Evolutionary conservation across 495 filamentous ascomycete species (phyloP), one percentile per base, ranked within the genome.

Genomic region (Acidiella bohemica): DNA sequence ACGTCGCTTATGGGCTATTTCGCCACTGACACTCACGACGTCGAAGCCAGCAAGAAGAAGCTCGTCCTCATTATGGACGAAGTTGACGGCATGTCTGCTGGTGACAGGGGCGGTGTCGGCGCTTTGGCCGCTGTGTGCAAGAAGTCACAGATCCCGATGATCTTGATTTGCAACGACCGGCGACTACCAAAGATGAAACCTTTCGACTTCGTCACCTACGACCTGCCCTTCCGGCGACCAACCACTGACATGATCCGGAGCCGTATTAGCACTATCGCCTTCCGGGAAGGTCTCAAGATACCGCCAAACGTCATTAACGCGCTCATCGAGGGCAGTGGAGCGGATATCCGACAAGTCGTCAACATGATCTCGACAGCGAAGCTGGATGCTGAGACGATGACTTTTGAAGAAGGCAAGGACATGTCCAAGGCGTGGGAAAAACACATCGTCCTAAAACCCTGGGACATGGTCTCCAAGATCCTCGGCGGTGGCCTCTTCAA

Each of bases 371-470:
- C 86, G 8, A 88, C 90, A 0, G 80, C 84, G 17, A 94, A 88
- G 54, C 67, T 95, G 0, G 92, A 93, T 42, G 75, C 85, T 53
- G 61, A 71, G 10, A 67, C 67, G 4, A 78, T 96, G 67, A 73
- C 79, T 53, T 95, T 72, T 47, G 78, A 90, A 41, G 66, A 87
- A 51, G 75, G 81, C 41, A 87, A 90, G 60, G 64, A 80, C 30
- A 92, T 99, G 88, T 81, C 84, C 14, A 96, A 95, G 59, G 74
- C 84, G 0, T 99, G 90, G 90, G 84, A 99, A 65, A 99, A 99
- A 59, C 83, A 94, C 54, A 73, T 96, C 27, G 73, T 96, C 21
- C 64, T 99, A 16, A 96, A 93, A 59, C 90, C 90, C 1, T 99
- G 92, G 92, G 90, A 99, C 58, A 96, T 99, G 58, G 81, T 78